Percentiles rank a stretch among this genome's conserved stretches.
phyloP scores from a whole-genome alignment of 225 moss, liverwort and hornwort genomes.

The Antitrichia curtipendula region DNA sequence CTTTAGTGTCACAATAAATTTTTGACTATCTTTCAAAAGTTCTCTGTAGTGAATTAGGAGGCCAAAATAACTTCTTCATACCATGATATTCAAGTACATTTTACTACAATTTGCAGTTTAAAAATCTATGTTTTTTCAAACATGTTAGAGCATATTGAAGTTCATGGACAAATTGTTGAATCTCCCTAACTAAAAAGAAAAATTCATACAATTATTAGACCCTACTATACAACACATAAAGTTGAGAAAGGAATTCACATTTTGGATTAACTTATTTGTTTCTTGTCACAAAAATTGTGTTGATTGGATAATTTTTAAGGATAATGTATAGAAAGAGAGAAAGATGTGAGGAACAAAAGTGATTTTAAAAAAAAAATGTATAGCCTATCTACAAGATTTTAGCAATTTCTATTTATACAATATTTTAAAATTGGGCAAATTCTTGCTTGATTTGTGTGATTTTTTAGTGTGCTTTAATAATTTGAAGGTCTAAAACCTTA shows the following conservation, averaged over 20 bases:
- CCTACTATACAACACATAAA: not conserved
- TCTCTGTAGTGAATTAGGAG: no score
- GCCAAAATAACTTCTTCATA: no score
- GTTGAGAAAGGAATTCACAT: not conserved
- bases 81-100: no score
- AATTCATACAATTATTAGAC: not conserved
- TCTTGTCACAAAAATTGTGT: not conserved
- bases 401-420: not conserved
- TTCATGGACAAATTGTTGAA: no score
- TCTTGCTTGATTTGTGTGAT: not conserved
- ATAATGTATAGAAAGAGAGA: not conserved
- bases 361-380: not conserved
- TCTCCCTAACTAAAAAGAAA: no score
- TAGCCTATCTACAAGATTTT: not conserved
- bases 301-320: not conserved
- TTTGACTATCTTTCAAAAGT: no score
- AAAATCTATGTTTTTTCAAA: no score
- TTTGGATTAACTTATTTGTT: not conserved
- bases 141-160: no score
- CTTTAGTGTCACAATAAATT: no score
- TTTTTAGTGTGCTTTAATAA: not conserved
- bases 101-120: no score
- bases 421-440: not conserved
- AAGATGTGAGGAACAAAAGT: no score
- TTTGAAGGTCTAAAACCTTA: not conserved